phyloP scores from a whole-genome alignment of 345 rosid species.

The Balakata baccata region DNA sequence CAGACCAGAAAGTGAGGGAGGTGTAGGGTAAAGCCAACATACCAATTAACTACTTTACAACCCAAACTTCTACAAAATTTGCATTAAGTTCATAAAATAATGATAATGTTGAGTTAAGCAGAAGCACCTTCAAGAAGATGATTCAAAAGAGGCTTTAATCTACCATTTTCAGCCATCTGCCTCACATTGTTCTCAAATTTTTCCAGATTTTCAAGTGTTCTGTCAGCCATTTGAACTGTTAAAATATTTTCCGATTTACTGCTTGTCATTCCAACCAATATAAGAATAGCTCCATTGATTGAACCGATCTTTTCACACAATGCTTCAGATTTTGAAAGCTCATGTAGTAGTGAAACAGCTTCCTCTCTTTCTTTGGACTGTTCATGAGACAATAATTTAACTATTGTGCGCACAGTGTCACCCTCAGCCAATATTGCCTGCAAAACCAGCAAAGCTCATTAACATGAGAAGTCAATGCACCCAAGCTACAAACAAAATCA shows the following conservation, averaged over 20 bases:
- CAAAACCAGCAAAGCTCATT: constrained; percentile 22
- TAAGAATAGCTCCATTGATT: constrained; percentile 78
- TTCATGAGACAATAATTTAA: constrained; percentile 74
- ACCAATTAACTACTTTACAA: neutral
- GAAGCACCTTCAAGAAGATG: constrained; percentile 77
- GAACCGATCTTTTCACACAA: constrained; percentile 93
- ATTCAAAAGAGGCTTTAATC: constrained; percentile 75
- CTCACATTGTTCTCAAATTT: constrained; percentile 73
- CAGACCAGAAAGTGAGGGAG: neutral
- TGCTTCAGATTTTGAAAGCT: constrained; percentile 77
- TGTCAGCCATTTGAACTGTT: constrained; percentile 84
- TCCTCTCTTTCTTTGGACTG: constrained; percentile 75
- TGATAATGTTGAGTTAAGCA: constrained; percentile 5
- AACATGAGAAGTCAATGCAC: constrained; percentile 17
- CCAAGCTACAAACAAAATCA: constrained; percentile 16
- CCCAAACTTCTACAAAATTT: neutral
- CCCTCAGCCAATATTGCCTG: constrained; percentile 88
- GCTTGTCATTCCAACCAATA: constrained; percentile 84
- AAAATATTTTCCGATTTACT: constrained; percentile 78
- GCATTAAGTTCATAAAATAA: constrained; percentile 12
- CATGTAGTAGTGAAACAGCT: constrained; percentile 80
- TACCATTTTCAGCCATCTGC: constrained; percentile 87
- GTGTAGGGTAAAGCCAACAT: neutral
- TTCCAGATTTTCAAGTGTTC: constrained; percentile 73
- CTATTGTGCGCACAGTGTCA: constrained; percentile 84